These are phyloP conservation scores for Mortierella sp. DNA, from an alignment of 371 early-diverging fungal genomes.

Conservation along the genomic window DNA sequence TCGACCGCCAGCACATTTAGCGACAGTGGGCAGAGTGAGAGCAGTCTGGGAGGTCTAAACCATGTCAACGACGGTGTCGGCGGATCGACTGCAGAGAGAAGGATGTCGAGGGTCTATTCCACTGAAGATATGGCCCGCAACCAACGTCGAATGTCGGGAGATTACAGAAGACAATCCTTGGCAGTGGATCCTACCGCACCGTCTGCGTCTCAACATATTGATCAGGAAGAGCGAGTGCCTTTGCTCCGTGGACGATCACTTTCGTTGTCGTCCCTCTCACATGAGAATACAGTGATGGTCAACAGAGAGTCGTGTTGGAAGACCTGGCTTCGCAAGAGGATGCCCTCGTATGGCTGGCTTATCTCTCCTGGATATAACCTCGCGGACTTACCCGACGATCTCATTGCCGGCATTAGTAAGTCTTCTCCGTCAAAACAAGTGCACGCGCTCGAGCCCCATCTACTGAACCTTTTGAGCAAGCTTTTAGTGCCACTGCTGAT, in stretches of 20 bases:
- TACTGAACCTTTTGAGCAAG: neutral
- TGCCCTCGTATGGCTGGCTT: conserved; percentile 54
- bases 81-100: conserved; percentile 31
- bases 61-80: conserved; percentile 51
- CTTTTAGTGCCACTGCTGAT: neutral
- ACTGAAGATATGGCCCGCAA: conserved; percentile 4
- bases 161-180: neutral
- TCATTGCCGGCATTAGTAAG: conserved; percentile 57
- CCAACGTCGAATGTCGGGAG: neutral
- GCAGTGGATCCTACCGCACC: too few relatives aligned
- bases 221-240: neutral
- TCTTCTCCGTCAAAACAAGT: neutral
- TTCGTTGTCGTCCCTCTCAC: neutral
- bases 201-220: neutral
- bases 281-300: neutral
- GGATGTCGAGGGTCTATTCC: conserved; percentile 39
- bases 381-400: conserved; percentile 45
- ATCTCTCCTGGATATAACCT: conserved; percentile 50
- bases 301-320: conserved; percentile 36
- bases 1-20: conserved; percentile 12
- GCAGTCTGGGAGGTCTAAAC: conserved; percentile 45
- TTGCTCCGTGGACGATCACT: neutral
- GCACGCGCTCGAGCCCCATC: neutral
- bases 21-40: conserved; percentile 33
- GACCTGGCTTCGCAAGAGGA: conserved; percentile 35